Conservation (phyloP, 2,329 filamentous ascomycete species). For the Metarhizium album region DNA sequence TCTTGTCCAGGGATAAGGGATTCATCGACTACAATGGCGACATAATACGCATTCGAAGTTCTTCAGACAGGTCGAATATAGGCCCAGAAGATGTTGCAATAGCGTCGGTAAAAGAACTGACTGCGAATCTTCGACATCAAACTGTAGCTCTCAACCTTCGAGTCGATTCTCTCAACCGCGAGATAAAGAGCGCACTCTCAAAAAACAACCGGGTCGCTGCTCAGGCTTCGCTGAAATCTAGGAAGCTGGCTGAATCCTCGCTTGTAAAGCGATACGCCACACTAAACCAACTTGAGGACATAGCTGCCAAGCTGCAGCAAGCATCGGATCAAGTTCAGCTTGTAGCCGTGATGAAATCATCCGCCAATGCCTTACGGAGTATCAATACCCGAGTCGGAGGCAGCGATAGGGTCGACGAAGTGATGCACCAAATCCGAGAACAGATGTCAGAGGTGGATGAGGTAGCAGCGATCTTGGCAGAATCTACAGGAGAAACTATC, state of each 20-base stretch:
- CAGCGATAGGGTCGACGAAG: constrained; percentile 60
- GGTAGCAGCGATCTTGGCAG: constrained; percentile 64
- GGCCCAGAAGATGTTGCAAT: constrained; percentile 73
- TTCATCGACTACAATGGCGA: constrained; percentile 49
- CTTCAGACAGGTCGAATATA: constrained; percentile 41
- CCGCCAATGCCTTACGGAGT: constrained; percentile 57
- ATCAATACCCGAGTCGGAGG: constrained; percentile 73
- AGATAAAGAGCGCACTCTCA: constrained; percentile 59
- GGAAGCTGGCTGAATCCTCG: constrained; percentile 68
- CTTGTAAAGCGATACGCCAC: constrained; percentile 62
- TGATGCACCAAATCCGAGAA: constrained; percentile 65
- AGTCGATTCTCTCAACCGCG: constrained; percentile 50
- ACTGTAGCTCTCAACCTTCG: constrained; percentile 56
- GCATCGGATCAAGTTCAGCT: constrained; percentile 78
- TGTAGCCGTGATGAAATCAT: constrained; percentile 71
- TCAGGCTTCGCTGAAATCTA: constrained; percentile 67
- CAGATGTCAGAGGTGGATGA: constrained; percentile 79
- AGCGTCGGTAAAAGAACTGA: constrained; percentile 71
- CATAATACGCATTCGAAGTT: constrained; percentile 62
- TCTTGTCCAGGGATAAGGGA: constrained; percentile 56
- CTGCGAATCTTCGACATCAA: constrained; percentile 63
- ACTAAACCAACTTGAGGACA: constrained; percentile 70
- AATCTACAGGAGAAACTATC: constrained; percentile 41
- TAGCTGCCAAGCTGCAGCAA: constrained; percentile 74
- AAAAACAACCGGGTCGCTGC: constrained; percentile 67